Evolutionary conservation across 345 rosid genomes (phyloP), one percentile per base, ranked within the genome.

Genomic region (Salix exigua): DNA sequence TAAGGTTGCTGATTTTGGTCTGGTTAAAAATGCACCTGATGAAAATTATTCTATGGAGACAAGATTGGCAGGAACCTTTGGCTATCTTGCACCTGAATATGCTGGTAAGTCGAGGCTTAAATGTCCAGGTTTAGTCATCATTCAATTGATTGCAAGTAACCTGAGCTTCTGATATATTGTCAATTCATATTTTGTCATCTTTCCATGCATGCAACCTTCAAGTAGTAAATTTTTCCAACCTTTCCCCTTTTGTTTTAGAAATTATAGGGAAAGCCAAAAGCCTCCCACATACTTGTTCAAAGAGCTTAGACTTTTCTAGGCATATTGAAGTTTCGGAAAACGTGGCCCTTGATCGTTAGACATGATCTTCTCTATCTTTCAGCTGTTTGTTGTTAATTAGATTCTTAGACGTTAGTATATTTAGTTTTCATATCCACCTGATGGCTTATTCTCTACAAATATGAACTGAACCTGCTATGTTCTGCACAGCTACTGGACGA

Each of bases 41-140:
- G 98, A 95, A 33, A 92, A 92, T 69, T 86, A 89, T 84, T 94
- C 98, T 7, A 84, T 92, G 37, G 97, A 91, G 82, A 94, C 98
- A n/a, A 85, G 90, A 73, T 84, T 94, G 85, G 98, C 98, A 14
- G 98, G 98, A 73, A 94, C 97, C 21, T 94, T 94, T 70, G 98
- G 98, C 65, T 94, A 94, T 84, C 93, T 94, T 72, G 98, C 98
- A 9, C 98, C 98, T 21, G 98, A 94, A 77, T 94, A 94, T 77
- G 98, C 98, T 48, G 93, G 98, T 92, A 83, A 64, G 92, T 14
- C 3, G 19, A 76, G 68, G 48, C 18, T 73, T 68, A 17, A n/a
- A 70, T 42, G 67, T 72, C 63, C 12, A 23, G 14, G 14, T n/a
- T 66, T 26, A 44, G 46, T 55, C 11, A 1, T 74, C 58, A 67